Percentiles rank a stretch among this genome's conserved stretches.
Conservation (phyloP, 164 flowering plant species). For the Echeveria elegans region DNA sequence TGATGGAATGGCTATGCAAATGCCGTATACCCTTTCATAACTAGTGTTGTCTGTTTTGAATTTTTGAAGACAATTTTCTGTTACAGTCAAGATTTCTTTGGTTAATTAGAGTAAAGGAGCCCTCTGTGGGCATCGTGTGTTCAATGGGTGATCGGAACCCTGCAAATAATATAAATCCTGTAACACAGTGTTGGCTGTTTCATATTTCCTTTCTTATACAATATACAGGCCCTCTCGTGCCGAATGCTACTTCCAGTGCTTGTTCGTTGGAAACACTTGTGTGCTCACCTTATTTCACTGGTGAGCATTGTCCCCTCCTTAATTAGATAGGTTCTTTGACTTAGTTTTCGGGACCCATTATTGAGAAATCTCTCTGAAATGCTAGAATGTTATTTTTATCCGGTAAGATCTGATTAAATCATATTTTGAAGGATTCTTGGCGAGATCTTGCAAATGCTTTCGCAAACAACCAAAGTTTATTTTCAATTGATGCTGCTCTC, state of each 20-base stretch:
- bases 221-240: constrained; percentile 68
- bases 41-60: not conserved
- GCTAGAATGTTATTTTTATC: not conserved
- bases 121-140: not conserved
- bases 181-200: not conserved
- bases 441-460: constrained; percentile 62
- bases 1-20: not conserved
- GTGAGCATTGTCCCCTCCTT: constrained; percentile 30
- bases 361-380: too few species aligned
- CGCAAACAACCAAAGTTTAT: constrained; percentile 49
- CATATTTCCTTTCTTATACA: constrained; percentile 13
- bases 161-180: not conserved
- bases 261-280: constrained; percentile 60
- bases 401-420: not conserved
- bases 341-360: not conserved
- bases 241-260: constrained; percentile 73
- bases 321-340: not conserved
- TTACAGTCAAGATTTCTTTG: not conserved
- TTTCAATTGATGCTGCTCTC: constrained; percentile 46
- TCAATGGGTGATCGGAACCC: not conserved
- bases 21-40: not conserved
- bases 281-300: constrained; percentile 63
- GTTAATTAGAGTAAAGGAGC: not conserved
- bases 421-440: constrained; percentile 73
- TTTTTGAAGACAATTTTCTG: not conserved